phyloP scores from a whole-genome alignment of 1,284 basidiomycete species.

The Gymnopus androsaceus region DNA sequence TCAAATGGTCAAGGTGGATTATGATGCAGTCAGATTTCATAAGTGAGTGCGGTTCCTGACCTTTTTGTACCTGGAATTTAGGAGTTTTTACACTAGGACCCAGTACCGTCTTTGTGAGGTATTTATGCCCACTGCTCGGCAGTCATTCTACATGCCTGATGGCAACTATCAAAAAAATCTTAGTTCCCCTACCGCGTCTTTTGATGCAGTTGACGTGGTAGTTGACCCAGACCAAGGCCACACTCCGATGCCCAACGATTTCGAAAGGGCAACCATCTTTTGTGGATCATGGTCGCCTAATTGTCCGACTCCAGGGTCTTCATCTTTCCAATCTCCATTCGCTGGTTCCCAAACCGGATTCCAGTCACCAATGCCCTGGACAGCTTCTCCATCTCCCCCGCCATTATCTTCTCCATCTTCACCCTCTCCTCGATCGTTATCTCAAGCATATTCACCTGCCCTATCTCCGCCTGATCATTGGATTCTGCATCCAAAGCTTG shows the following conservation, averaged over 20 bases:
- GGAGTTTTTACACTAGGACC: background rate
- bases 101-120: too few relatives aligned
- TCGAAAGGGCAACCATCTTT: background rate
- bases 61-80: background rate
- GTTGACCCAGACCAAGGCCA: background rate
- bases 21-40: background rate
- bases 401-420: background rate
- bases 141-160: background rate
- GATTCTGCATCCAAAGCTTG: slow-evolving; percentile 5
- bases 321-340: background rate
- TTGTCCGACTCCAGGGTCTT: background rate
- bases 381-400: too few relatives aligned
- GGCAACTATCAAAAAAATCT: background rate
- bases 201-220: too few relatives aligned
- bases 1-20: background rate
- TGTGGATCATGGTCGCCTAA: background rate
- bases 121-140: background rate
- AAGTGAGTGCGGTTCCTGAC: background rate
- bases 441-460: background rate
- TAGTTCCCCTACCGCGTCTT: background rate
- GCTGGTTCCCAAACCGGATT: background rate
- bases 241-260: background rate
- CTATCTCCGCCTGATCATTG: slow-evolving; percentile 1
- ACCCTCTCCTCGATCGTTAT: background rate
- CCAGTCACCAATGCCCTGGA: background rate